Evolutionary conservation across 257 asterid genomes (phyloP), one percentile per base, ranked within the genome.

Genomic region (Ehretia macrophylla): DNA sequence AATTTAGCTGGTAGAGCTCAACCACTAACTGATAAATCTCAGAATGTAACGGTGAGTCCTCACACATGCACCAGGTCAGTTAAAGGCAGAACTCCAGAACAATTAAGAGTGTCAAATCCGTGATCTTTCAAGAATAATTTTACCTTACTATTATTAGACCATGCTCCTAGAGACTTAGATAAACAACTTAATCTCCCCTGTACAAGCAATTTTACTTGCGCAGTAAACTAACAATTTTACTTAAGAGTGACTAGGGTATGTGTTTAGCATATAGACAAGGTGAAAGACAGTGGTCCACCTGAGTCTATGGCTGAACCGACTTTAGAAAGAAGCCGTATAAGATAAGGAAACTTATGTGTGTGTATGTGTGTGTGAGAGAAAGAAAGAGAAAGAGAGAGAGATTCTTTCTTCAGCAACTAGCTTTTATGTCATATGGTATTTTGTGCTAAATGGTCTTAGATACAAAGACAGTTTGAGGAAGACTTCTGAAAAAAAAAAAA

Each of bases 261-360:
- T 42, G 47, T 10, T 42, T 42, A 10, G 16, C 47, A 42, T 42
- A 42, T 10, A 42, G 54, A 64, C 60, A 62, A 72, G 63, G 77
- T 66, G 55, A 69, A 66, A 48, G 59, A 62, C 55, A 51, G 87
- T 77, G 91, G 89, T 88, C 96, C 95, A 81, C 58, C 44, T 64
- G 80, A 83, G 95, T 82, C 84, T 70, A 77, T 73, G 80, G 86
- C 89, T 85, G 85, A n/a, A 76, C 95, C 87, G 83, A 75, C 83
- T 80, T 67, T 72, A 68, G 73, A 80, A 71, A 81, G 73, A 77
- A 76, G 79, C 76, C 85, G 81, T 80, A 86, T 79, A 68, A 77
- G 81, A 68, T 74, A 74, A 77, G 86, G 67, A 74, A 74, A 3
- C 8, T 10, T 11, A 42, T 42, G 47, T 42, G 47, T 42, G 60